Conservation (phyloP, 2,329 filamentous ascomycete species). For the Pezicula rhizophila region DNA sequence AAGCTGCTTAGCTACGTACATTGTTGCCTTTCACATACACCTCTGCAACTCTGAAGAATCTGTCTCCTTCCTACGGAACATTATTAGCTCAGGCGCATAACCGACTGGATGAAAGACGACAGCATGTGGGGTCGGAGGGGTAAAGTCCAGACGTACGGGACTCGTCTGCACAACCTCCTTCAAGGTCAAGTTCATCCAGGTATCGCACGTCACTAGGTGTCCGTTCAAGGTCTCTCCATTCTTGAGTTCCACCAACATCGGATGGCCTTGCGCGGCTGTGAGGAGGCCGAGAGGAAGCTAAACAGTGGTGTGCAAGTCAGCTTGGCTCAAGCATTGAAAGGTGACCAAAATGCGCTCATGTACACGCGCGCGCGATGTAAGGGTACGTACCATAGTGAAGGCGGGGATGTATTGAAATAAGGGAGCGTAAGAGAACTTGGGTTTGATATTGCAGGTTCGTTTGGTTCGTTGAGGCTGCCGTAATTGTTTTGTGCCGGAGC, state of each 20-base stretch:
- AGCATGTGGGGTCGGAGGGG: background rate
- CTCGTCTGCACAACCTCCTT: slow-evolving; percentile 97
- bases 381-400: slow-evolving; percentile 10
- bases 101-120: background rate
- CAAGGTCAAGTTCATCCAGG: slow-evolving; percentile 98
- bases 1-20: slow-evolving; percentile 40
- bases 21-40: slow-evolving; percentile 98
- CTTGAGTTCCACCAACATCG: slow-evolving; percentile 96
- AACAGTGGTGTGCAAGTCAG: background rate
- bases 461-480: background rate
- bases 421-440: no score
- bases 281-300: slow-evolving; percentile 75
- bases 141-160: slow-evolving; percentile 45
- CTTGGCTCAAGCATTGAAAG: background rate
- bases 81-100: slow-evolving; percentile 8
- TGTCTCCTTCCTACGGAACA: slow-evolving; percentile 71
- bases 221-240: slow-evolving; percentile 97
- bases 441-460: slow-evolving; percentile 1
- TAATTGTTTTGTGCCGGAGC: background rate
- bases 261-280: slow-evolving; percentile 93
- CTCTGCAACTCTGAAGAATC: slow-evolving; percentile 85
- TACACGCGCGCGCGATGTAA: background rate
- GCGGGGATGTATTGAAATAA: slow-evolving; percentile 3
- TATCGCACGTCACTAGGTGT: slow-evolving; percentile 93
- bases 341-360: background rate